phyloP scores from a whole-genome alignment of 441 rosid species.

The Capsella rubella region DNA sequence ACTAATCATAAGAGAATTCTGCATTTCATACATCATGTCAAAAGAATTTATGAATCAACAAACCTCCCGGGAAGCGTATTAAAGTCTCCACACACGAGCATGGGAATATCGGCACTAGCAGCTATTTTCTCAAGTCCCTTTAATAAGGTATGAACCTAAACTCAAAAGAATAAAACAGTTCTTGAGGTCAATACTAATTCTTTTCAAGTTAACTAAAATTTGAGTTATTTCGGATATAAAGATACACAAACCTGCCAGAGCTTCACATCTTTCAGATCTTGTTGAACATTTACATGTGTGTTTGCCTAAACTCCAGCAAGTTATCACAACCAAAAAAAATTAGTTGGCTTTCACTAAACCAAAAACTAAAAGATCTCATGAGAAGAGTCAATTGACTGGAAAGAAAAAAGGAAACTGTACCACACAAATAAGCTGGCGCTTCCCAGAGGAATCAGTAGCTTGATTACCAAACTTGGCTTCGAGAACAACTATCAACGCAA shows the following conservation, averaged over 20 bases:
- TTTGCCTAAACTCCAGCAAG: constrained; percentile 76
- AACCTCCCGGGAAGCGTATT: constrained; percentile 94
- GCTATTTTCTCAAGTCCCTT: constrained; percentile 99
- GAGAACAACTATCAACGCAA: constrained; percentile 93
- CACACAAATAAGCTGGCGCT: constrained; percentile 97
- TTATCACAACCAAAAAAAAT: constrained; percentile 24
- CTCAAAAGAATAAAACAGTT: constrained; percentile 30
- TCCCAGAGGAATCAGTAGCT: constrained; percentile 85
- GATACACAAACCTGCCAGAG: constrained; percentile 87
- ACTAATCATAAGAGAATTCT: constrained; percentile 11
- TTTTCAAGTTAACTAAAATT: constrained; percentile 11
- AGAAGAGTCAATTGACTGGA: neutral
- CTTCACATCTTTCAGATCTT: constrained; percentile 96
- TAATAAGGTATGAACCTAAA: constrained; percentile 92
- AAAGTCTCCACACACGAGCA: constrained; percentile 99
- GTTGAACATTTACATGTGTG: constrained; percentile 90
- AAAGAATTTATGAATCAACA: constrained; percentile 35
- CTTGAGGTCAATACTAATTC: constrained; percentile 21
- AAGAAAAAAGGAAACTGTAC: constrained; percentile 48
- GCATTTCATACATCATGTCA: constrained; percentile 9
- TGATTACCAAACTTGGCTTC: constrained; percentile 95
- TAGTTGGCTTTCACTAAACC: neutral
- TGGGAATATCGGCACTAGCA: constrained; percentile 98
- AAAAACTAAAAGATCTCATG: constrained; percentile 10
- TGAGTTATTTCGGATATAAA: constrained; percentile 5